Base-by-base conservation (phyloP, 306 rosid species). In the Crotalaria pallida region DNA sequence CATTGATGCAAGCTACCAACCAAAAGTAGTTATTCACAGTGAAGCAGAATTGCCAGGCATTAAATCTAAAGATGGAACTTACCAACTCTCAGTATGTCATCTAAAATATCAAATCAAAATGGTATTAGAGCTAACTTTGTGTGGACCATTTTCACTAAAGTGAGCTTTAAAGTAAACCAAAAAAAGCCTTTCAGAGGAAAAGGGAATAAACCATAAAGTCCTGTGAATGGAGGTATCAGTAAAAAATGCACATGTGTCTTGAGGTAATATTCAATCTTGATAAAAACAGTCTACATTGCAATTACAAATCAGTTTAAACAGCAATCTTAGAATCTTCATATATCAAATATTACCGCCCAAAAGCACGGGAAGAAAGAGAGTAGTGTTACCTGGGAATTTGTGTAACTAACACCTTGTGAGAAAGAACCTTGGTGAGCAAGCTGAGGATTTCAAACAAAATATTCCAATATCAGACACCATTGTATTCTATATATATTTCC, bases 341-440 rank as follows among this genome's bases (percentile, higher is more conserved):
- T 33, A 49, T 48, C 52, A 73, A 78, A 57, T 15, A 55, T 8
- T 34, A 29, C 22, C 34, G 45, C 50, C 44, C 6, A 41, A 2
- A 69, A 51, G 16, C 59, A 59, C 52, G 33, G 47, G 18, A 51
- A 49, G 34, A 49, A 22, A 62, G 58, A 27, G 55, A 71, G 76
- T 47, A 63, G 41, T 27, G 22, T 69, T 89, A 91, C 96, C 85
- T 94, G 97, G 75, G 97, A 80, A 80, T 79, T 86, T 47, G 92
- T 33, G 80, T 91, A 90, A 71, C 19, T 78, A 75, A 79, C 90
- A 36, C 84, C 85, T 71, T 91, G 92, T 6, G 96, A 80, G 80
- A 88, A 90, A 79, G 98, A 84, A 68, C 87, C 92, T 83, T 87
- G 96, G 77, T 71, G 90, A 65, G 79, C 78, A 74, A 87, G 73